A percentile compares a stretch with the other conserved stretches of the same genome.
phyloP scores from a whole-genome alignment of 2,329 filamentous ascomycete species.

The Penicillium expansum region DNA sequence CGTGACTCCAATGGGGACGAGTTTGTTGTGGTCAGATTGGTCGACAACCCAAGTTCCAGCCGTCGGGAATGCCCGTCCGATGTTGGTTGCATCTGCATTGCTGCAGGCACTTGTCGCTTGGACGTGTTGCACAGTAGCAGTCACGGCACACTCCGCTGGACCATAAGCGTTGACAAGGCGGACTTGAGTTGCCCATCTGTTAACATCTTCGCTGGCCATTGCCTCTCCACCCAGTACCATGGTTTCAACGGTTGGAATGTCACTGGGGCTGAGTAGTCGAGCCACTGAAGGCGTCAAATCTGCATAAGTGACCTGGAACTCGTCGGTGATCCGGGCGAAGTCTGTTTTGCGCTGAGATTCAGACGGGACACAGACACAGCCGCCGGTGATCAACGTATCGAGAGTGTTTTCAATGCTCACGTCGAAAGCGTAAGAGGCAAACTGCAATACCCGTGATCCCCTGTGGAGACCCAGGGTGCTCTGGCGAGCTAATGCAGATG shows the following conservation, averaged over 20 bases:
- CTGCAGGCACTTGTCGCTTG: too few relatives aligned
- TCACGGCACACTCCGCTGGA: neutral
- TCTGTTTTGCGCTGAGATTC: neutral
- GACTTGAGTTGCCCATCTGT: neutral
- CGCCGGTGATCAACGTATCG: neutral
- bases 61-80: neutral
- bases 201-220: neutral
- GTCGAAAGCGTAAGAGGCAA: neutral
- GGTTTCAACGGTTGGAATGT: neutral
- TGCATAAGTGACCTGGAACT: neutral
- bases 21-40: neutral
- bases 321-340: neutral
- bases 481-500: constrained; percentile 7
- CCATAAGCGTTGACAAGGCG: neutral
- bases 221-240: neutral
- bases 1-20: neutral
- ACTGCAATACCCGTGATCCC: neutral
- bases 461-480: constrained; percentile 9
- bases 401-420: neutral
- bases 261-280: neutral
- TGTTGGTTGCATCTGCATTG: neutral
- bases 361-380: neutral
- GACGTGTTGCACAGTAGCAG: neutral
- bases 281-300: neutral
- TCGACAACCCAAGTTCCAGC: neutral